Evolutionary conservation across 1,284 basidiomycete genomes (phyloP).

Genomic region (Sporisorium scitamineum): DNA sequence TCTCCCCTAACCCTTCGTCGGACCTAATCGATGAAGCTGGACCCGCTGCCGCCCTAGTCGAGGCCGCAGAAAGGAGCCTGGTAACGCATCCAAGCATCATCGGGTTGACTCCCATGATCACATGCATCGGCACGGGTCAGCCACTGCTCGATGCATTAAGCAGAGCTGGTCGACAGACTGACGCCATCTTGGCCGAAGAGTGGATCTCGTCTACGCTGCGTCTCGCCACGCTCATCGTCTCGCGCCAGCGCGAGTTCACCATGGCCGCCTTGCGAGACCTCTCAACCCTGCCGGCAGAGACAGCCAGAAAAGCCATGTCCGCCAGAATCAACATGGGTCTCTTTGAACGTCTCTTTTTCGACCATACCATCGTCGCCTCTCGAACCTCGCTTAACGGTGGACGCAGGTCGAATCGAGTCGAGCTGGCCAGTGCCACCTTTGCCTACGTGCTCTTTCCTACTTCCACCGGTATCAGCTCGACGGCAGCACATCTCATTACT

Average conservation of each 20-base stretch:
- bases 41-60: slow-evolving; percentile 47
- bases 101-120: slow-evolving; percentile 80
- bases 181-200: slow-evolving; percentile 78
- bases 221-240: slow-evolving; percentile 71
- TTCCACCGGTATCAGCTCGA: slow-evolving; percentile 47
- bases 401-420: slow-evolving; percentile 41
- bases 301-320: slow-evolving; percentile 38
- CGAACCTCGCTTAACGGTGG: slow-evolving; percentile 28
- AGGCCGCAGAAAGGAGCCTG: slow-evolving; percentile 77
- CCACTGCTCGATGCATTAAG: slow-evolving; percentile 76
- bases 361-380: slow-evolving; percentile 49
- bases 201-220: slow-evolving; percentile 78
- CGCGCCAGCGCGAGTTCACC: slow-evolving; percentile 39
- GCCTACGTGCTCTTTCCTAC: slow-evolving; percentile 46
- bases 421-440: slow-evolving; percentile 52
- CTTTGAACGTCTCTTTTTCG: slow-evolving; percentile 56
- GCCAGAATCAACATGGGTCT: slow-evolving; percentile 40
- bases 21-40: slow-evolving; percentile 65
- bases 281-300: slow-evolving; percentile 41
- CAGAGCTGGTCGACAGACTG: slow-evolving; percentile 76
- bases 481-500: slow-evolving; percentile 58
- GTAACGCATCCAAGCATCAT: slow-evolving; percentile 79
- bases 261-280: slow-evolving; percentile 42
- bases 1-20: slow-evolving; percentile 10
- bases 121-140: slow-evolving; percentile 76